phyloP scores from a whole-genome alignment of 352 stramenopile genomes.

The Phytophthora fragariaefolia region DNA sequence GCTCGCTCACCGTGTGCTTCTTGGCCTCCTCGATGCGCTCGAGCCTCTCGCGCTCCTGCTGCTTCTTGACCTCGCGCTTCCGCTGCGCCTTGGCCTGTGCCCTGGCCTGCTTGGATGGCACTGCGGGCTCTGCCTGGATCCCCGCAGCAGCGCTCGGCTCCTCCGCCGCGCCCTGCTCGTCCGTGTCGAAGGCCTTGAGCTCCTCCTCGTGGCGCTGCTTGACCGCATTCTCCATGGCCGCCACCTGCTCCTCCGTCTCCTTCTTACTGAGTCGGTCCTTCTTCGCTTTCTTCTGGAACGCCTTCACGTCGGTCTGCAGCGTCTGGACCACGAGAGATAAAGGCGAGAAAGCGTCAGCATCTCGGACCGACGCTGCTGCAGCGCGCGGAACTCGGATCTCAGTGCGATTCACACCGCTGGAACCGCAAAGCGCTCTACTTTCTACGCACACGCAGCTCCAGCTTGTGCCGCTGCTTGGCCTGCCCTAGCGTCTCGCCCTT shows the following conservation, averaged over 20 bases:
- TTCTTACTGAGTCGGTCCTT: slow-evolving; percentile 85
- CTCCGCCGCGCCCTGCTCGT: slow-evolving; percentile 7
- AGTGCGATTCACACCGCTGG: not conserved
- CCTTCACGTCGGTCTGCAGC: slow-evolving; percentile 80
- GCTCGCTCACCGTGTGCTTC: slow-evolving; percentile 79
- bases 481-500: slow-evolving; percentile 80
- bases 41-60: slow-evolving; percentile 73
- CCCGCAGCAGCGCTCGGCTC: not conserved
- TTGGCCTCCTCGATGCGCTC: slow-evolving; percentile 84
- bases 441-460: slow-evolving; percentile 76
- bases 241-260: slow-evolving; percentile 63
- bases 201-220: slow-evolving; percentile 66
- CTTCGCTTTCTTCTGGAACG: slow-evolving; percentile 87
- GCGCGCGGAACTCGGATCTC: slow-evolving; percentile 1
- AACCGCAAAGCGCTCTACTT: not conserved
- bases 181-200: slow-evolving; percentile 39
- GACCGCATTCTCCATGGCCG: slow-evolving; percentile 63
- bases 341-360: slow-evolving; percentile 1
- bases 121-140: not conserved
- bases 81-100: slow-evolving; percentile 79
- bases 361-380: not conserved
- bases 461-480: slow-evolving; percentile 88
- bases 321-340: slow-evolving; percentile 45
- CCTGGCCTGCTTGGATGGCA: slow-evolving; percentile 52
- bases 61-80: slow-evolving; percentile 76